Evolutionary conservation across 352 stramenopile genomes (phyloP), one percentile per base, ranked within the genome.

Genomic region (Globisporangium nagaii): DNA sequence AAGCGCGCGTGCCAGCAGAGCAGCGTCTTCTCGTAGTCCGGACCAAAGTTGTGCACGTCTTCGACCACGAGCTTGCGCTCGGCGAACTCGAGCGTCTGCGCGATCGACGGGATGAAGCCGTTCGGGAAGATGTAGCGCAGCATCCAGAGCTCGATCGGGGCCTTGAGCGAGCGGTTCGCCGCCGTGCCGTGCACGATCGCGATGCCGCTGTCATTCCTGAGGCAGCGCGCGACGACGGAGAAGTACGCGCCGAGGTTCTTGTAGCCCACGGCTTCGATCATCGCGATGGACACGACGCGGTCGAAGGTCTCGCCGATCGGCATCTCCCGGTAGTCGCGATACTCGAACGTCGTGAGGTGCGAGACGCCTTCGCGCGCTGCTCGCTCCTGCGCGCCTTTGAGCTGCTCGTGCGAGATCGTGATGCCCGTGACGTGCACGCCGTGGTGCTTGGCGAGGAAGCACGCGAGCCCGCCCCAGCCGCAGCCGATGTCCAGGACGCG

Each of bases 81-180:
- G 17, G 81, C 72, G 55, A 86, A 88, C 12, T 55, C 56, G 31
- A 87, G 57, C 75, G 89, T 85, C 60, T 90, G 77, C 53, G 70
- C 67, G n/a, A 89, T 63, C 27, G 75, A 91, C 40, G 84, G 84
- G 49, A 93, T 44, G 71, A 91, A 88, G 51, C 86, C 86, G 47
- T 91, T 92, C 20, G 85, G 83, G 68, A 95, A 95, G 66, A 95
- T 95, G 73, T 91, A 93, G 66, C 88, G 90, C 58, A 90, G 75
- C 58, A 95, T 89, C 75, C 86, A 95, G 57, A 81, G 70, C 67
- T 86, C 81, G 59, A 75, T 79, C 25, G 76, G 73, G 32, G 83
- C 81, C 74, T 90, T 83, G 50, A 85, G 81, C 54, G 77, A 92
- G 44, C 80, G 76, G 65, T 88, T 87, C 24, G 86, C 75, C 19